Conservation (phyloP, 768 basidiomycete genomes). For the Agaricus subrufescens region DNA sequence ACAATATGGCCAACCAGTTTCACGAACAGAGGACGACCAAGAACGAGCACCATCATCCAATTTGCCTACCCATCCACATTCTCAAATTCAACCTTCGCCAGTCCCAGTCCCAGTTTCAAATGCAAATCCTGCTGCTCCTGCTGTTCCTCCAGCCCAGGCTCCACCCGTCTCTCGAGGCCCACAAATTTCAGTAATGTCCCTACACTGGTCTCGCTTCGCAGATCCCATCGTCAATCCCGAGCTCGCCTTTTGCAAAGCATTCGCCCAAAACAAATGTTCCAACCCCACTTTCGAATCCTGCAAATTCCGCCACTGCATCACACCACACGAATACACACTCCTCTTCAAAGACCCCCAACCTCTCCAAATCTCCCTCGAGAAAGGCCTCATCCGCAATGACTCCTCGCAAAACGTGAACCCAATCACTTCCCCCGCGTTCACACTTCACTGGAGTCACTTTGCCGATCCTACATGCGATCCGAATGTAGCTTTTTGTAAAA, state of each 20-base stretch:
- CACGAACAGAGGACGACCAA: not conserved
- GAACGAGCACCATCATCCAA: not conserved
- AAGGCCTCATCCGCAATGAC: conserved; percentile 7
- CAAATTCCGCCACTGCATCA: conserved; percentile 34
- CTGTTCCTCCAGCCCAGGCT: not conserved
- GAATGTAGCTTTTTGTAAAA: conserved; percentile 33
- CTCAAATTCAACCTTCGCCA: not conserved
- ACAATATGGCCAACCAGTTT: not conserved
- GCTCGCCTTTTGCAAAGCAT: conserved; percentile 35
- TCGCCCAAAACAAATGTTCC: conserved; percentile 31
- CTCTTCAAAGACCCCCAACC: conserved; percentile 38
- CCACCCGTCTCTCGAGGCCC: not conserved
- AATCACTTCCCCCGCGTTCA: conserved; percentile 10
- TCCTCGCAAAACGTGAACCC: not conserved
- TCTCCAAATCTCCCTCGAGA: conserved; percentile 4
- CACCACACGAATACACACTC: conserved; percentile 30
- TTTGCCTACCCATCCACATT: not conserved
- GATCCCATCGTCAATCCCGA: conserved; percentile 29
- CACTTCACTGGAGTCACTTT: conserved; percentile 38
- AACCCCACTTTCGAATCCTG: conserved; percentile 23
- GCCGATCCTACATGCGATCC: conserved; percentile 34
- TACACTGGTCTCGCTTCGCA: conserved; percentile 39
- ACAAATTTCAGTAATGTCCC: conserved; percentile 4
- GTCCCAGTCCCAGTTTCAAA: not conserved
- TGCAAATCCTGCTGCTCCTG: not conserved